phyloP scores from a whole-genome alignment of 352 stramenopile species.

The Labyrinthula sp. region DNA sequence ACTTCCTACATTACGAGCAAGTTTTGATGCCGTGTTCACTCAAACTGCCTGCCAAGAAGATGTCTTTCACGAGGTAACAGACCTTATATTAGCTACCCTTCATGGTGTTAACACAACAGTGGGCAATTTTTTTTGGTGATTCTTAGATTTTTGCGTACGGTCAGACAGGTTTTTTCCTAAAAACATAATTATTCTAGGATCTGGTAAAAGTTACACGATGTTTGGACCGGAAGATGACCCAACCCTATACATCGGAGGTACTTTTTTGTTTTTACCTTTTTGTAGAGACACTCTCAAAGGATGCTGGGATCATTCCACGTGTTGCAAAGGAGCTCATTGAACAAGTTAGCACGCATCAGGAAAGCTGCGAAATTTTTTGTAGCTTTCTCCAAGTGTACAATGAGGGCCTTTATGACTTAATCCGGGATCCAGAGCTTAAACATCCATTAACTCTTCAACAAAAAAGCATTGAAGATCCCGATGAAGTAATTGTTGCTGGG shows the following conservation, averaged over 20 bases:
- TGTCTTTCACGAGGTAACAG: no score
- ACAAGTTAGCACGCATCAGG: constrained; percentile 10
- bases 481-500: constrained; percentile 58
- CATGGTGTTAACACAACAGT: no score
- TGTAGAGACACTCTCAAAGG: constrained; percentile 2
- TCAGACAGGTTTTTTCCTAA: no score
- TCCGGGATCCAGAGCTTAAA: constrained; percentile 39
- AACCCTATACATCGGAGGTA: constrained; percentile 13
- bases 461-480: constrained; percentile 42
- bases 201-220: constrained; percentile 27
- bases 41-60: no score
- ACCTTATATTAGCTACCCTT: no score
- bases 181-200: no score
- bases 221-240: constrained; percentile 27
- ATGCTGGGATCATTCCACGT: constrained; percentile 20
- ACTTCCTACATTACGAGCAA: no score
- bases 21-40: no score
- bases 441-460: constrained; percentile 50
- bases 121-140: no score
- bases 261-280: no score
- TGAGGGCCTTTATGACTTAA: constrained; percentile 58
- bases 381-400: constrained; percentile 71
- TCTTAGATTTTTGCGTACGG: constrained; percentile 29
- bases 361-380: constrained; percentile 44
- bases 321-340: constrained; percentile 7